Percentiles rank a stretch among this genome's conserved stretches.
Evolutionary conservation across 2,329 filamentous ascomycete genomes (phyloP).

Genomic region (Penicillium nordicum): DNA sequence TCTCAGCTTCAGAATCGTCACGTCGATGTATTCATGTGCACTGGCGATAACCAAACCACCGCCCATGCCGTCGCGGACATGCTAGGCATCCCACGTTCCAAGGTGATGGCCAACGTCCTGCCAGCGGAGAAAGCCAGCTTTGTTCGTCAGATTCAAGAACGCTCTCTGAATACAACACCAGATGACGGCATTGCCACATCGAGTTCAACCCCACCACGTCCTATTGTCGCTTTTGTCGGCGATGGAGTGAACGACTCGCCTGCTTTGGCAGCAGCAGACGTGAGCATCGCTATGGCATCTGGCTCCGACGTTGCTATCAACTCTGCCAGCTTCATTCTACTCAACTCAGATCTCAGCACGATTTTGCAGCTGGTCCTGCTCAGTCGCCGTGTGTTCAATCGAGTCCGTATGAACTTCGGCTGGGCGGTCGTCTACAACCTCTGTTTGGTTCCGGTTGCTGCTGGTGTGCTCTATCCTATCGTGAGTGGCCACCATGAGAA

Average conservation of each 20-base stretch:
- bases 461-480: conserved; percentile 70
- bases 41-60: conserved; percentile 84
- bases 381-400: conserved; percentile 66
- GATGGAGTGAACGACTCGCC: conserved; percentile 86
- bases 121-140: conserved; percentile 69
- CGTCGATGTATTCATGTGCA: conserved; percentile 85
- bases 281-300: conserved; percentile 76
- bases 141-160: conserved; percentile 37
- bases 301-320: conserved; percentile 81
- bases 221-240: conserved; percentile 76
- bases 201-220: conserved; percentile 31
- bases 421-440: conserved; percentile 85
- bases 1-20: conserved; percentile 60
- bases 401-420: conserved; percentile 79
- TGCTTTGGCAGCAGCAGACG: conserved; percentile 73
- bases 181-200: not conserved
- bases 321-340: conserved; percentile 75
- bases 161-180: conserved; percentile 3
- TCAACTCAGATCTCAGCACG: conserved; percentile 66
- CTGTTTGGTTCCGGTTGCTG: conserved; percentile 73
- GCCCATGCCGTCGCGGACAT: conserved; percentile 72
- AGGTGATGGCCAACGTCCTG: conserved; percentile 83
- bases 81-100: conserved; percentile 67
- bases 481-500: conserved; percentile 39
- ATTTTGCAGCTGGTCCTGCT: conserved; percentile 72